Percentiles rank a stretch among this genome's conserved stretches.
Conservation (phyloP, 1,284 basidiomycete genomes). For the Farysia itapuensis region DNA sequence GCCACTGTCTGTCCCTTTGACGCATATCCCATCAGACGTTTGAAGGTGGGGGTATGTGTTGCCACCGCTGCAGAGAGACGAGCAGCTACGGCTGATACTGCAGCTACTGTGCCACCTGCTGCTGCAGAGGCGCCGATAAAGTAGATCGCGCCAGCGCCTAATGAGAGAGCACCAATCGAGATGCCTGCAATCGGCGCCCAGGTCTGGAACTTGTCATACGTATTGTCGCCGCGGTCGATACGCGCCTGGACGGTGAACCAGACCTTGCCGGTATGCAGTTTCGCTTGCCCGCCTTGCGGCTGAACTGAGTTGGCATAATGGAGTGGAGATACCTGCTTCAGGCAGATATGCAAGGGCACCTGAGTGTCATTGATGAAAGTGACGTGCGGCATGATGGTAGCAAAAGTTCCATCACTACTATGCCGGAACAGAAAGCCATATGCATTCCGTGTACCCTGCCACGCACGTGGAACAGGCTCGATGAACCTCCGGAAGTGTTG, state of each 20-base stretch:
- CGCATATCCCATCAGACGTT: conserved; percentile 41
- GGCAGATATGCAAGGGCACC: conserved; percentile 46
- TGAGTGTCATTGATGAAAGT: conserved; percentile 49
- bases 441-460: too few species aligned
- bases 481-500: too few species aligned
- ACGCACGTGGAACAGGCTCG: too few species aligned
- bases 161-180: conserved; percentile 30
- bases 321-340: conserved; percentile 48
- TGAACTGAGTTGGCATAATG: conserved; percentile 45
- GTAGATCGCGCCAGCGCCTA: conserved; percentile 50
- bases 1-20: conserved; percentile 40
- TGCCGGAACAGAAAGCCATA: too few species aligned
- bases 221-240: conserved; percentile 39
- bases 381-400: conserved; percentile 35
- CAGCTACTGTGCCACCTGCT: conserved; percentile 37
- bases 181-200: conserved; percentile 46
- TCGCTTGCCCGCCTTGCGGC: conserved; percentile 30
- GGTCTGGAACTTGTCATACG: conserved; percentile 43
- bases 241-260: conserved; percentile 53
- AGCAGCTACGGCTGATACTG: conserved; percentile 31
- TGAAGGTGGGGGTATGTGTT: conserved; percentile 34
- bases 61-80: conserved; percentile 33
- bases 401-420: too few species aligned
- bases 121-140: conserved; percentile 36
- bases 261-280: conserved; percentile 35